These are phyloP conservation scores for Solanum chmielewskii DNA, from an alignment of 257 asterid genomes.

Conservation along the genomic window DNA sequence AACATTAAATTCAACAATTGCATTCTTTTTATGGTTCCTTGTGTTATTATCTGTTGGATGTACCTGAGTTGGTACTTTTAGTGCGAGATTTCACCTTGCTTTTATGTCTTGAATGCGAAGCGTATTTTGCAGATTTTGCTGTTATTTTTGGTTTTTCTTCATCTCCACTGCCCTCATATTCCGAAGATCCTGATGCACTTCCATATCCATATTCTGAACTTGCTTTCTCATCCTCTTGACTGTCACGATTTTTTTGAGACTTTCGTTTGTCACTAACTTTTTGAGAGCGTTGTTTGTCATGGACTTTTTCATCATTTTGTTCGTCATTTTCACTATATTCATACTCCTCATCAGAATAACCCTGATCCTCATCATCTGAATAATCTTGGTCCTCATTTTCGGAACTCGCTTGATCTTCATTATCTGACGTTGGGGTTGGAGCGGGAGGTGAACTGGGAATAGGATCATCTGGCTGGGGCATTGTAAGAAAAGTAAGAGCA, in stretches of 20 bases:
- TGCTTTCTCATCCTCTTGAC: background rate
- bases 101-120: background rate
- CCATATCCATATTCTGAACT: constrained; percentile 1
- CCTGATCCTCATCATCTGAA: constrained; percentile 9
- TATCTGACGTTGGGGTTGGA: constrained; percentile 4
- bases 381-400: constrained; percentile 10
- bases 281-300: background rate
- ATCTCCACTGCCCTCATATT: background rate
- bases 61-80: constrained; percentile 1
- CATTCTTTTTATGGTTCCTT: background rate
- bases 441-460: constrained; percentile 17
- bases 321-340: background rate
- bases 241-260: background rate
- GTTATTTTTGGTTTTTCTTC: background rate
- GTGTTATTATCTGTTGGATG: background rate
- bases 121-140: background rate
- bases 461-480: constrained; percentile 43
- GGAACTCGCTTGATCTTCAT: constrained; percentile 4
- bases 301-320: background rate
- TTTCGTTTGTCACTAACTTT: background rate
- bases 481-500: constrained; percentile 51
- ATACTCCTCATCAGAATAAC: background rate
- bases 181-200: background rate
- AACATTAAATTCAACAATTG: background rate
- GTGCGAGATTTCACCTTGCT: background rate